Evolutionary conservation across 108 stramenopile genomes (phyloP), one percentile per base, ranked within the genome.

Genomic region (Nitzschia sp.): DNA sequence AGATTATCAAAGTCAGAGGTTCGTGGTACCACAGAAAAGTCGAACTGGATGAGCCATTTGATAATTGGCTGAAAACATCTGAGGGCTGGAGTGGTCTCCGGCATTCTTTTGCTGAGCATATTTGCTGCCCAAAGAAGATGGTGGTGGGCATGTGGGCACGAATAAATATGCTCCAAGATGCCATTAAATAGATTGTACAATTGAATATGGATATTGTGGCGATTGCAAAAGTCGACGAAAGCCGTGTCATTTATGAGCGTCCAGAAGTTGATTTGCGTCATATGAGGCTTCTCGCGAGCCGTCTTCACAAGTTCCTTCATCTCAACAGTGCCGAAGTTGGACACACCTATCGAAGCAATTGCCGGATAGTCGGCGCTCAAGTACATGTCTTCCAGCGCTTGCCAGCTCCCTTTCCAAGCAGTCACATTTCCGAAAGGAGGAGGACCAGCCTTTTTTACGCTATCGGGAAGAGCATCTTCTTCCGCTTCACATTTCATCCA

Each of bases 401-500:
- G 75, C 91, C 91, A 92, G n/a, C 79, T 81, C 45, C 63, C 78
- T 59, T 79, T 80, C 76, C 78, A 92, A 26, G 88, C 85, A 13
- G 80, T 76, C 45, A 62, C 76, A 61, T 89, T 67, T 46, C 80
- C 60, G 69, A 86, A 86, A 17, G 91, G 91, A 2, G 88, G 72
- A 0, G 91, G 85, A 23, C 91, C 91, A 4, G 77, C 77, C 45
- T 79, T 73, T 61, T 79, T 88, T 33, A 92, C 75, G 8, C 56
- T n/a, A 34, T 69, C 65, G 11, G 88, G 87, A 25, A 90, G 62
- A 30, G 63, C 23, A 11, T 66, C 48, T 57, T 92, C 91, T 69
- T 92, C 91, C 50, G 62, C 69, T 45, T 77, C 80, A 61, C 91
- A 92, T 32, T 88, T 64, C 91, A 92, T 92, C 91, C 91, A 92